A percentile compares a stretch with the other conserved stretches of the same genome.
phyloP scores from a whole-genome alignment of 306 rosid species.

The Ochetophila trinervis region DNA sequence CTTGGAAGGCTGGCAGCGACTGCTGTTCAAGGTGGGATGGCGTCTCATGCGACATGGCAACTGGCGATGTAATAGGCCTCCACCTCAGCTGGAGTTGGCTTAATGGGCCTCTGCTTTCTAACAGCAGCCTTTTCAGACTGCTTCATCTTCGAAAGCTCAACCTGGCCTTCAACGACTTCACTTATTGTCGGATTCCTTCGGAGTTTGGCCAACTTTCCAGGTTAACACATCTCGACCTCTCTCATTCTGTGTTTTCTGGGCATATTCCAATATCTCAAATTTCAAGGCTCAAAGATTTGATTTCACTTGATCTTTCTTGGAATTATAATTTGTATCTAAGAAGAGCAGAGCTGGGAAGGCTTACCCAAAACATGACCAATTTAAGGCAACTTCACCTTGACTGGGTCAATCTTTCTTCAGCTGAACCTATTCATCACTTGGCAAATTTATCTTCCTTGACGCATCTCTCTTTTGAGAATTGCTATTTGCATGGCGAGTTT shows the following conservation, averaged over 20 bases:
- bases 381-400: not conserved
- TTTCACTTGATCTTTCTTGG: too few species aligned
- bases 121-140: too few species aligned
- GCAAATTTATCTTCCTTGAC: not conserved
- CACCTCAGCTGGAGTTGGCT: too few species aligned
- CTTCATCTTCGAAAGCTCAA: not conserved
- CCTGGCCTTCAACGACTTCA: constrained; percentile 9
- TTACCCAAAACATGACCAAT: not conserved
- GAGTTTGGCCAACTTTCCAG: not conserved
- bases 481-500: not conserved
- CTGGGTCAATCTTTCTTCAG: not conserved
- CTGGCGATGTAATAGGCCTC: too few species aligned
- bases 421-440: not conserved
- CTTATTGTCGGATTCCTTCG: not conserved
- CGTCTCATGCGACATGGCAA: too few species aligned
- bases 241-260: not conserved
- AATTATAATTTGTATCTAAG: not conserved
- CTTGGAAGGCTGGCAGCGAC: not conserved
- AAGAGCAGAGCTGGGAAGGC: not conserved
- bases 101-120: too few species aligned
- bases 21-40: constrained; percentile 1
- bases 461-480: not conserved
- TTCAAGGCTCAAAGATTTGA: too few species aligned
- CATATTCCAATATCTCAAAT: not conserved
- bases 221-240: constrained; percentile 9